Conservation (phyloP, 2,329 filamentous ascomycete genomes). For the Knufia petricola region DNA sequence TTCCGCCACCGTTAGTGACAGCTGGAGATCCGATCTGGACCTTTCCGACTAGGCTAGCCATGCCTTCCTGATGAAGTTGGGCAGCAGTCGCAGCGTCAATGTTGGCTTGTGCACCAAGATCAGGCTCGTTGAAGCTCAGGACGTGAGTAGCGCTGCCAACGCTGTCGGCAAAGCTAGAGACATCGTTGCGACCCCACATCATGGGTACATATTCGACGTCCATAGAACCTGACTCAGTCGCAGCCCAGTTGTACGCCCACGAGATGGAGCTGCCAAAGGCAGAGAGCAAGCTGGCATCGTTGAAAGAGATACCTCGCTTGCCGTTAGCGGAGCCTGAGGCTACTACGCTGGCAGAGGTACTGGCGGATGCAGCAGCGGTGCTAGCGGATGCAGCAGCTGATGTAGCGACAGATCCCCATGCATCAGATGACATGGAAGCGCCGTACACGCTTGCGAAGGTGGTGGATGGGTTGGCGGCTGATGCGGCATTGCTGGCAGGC, state of each 20-base stretch:
- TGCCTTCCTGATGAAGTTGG: conserved; percentile 29
- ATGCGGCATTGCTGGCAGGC: neutral
- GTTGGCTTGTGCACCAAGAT: conserved; percentile 30
- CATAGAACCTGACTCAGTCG: conserved; percentile 24
- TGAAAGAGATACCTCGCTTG: conserved; percentile 34
- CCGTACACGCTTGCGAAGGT: conserved; percentile 17
- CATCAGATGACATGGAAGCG: conserved; percentile 8
- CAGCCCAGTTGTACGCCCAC: conserved; percentile 41
- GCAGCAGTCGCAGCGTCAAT: conserved; percentile 32
- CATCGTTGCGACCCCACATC: conserved; percentile 31
- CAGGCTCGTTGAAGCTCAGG: conserved; percentile 41
- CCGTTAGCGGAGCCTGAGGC: conserved; percentile 14
- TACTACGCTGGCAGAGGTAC: conserved; percentile 13
- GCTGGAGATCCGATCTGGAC: conserved; percentile 36
- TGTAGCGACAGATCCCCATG: conserved; percentile 8
- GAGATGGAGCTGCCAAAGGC: conserved; percentile 28
- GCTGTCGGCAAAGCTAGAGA: conserved; percentile 16
- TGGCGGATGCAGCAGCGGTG: too few relatives aligned
- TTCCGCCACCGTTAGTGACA: conserved; percentile 30
- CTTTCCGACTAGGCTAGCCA: conserved; percentile 29
- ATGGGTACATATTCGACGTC: conserved; percentile 36
- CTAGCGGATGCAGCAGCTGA: conserved; percentile 12
- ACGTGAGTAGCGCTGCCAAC: conserved; percentile 29
- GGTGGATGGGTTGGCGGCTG: conserved; percentile 11
- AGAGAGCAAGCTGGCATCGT: conserved; percentile 27